Conservation (phyloP, 345 rosid species). For the Populus davidiana region DNA sequence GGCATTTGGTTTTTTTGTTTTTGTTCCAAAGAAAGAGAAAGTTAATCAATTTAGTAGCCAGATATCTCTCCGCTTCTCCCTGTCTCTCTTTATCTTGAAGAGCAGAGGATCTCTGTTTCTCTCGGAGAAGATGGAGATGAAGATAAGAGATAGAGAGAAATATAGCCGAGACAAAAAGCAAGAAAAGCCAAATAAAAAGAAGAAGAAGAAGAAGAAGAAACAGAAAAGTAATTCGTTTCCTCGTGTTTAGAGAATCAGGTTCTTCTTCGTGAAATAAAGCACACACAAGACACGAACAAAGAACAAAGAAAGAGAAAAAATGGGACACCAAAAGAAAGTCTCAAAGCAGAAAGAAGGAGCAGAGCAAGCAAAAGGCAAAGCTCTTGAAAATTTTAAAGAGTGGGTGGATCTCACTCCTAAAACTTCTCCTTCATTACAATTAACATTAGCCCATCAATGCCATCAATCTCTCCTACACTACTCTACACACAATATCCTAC, state of each 20-base stretch:
- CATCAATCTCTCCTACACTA: neutral
- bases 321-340: neutral
- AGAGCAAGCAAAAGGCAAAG: neutral
- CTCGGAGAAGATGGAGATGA: slow-evolving; percentile 14
- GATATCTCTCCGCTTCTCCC: slow-evolving; percentile 29
- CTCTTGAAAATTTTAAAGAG: neutral
- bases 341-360: neutral
- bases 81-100: slow-evolving; percentile 3
- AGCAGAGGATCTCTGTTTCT: slow-evolving; percentile 6
- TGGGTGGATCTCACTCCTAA: neutral
- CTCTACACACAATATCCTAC: no score
- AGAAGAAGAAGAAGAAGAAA: slow-evolving; percentile 16
- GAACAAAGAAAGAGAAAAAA: neutral
- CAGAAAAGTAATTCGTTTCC: slow-evolving; percentile 47
- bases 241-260: slow-evolving; percentile 84
- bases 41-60: slow-evolving; percentile 17
- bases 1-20: slow-evolving; percentile 22
- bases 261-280: slow-evolving; percentile 65
- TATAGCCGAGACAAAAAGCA: neutral
- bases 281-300: neutral
- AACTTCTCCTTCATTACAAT: neutral
- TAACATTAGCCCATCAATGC: neutral
- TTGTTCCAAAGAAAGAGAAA: slow-evolving; percentile 23
- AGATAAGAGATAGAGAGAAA: neutral
- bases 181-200: slow-evolving; percentile 3